A percentile compares a stretch with the other conserved stretches of the same genome.
These are phyloP conservation scores for Phytophthora capsici DNA, from an alignment of 352 stramenopile species.

Conservation along the genomic window DNA sequence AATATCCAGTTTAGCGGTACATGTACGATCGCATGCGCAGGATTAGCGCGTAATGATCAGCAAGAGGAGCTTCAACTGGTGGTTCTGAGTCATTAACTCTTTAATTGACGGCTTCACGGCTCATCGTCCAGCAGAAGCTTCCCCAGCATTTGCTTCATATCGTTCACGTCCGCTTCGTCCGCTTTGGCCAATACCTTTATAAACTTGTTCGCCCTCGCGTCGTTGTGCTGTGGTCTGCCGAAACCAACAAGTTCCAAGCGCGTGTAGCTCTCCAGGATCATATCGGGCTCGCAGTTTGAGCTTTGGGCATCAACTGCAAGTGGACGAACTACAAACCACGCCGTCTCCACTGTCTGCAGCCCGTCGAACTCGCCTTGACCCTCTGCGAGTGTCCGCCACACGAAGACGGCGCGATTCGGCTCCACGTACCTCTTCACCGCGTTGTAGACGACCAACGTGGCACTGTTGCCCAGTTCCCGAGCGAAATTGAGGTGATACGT, in stretches of 20 bases:
- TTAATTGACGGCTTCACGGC: too few relatives aligned
- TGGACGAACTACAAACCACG: constrained; percentile 45
- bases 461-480: constrained; percentile 12
- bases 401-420: constrained; percentile 47
- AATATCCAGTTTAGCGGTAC: too few relatives aligned
- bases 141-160: constrained; percentile 34
- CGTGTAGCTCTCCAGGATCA: constrained; percentile 30
- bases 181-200: constrained; percentile 28
- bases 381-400: constrained; percentile 54
- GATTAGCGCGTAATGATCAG: too few relatives aligned
- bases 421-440: constrained; percentile 56
- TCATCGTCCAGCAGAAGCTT: constrained; percentile 27
- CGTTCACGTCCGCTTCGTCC: constrained; percentile 29
- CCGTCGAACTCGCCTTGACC: constrained; percentile 40
- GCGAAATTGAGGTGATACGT: constrained; percentile 26
- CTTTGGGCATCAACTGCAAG: not conserved
- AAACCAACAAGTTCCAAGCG: constrained; percentile 24
- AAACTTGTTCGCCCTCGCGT: constrained; percentile 21
- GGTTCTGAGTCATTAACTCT: too few relatives aligned
- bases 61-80: too few relatives aligned
- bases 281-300: not conserved
- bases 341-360: constrained; percentile 58
- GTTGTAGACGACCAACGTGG: constrained; percentile 23
- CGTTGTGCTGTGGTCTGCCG: constrained; percentile 21
- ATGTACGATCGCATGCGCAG: too few relatives aligned